phyloP scores from a whole-genome alignment of 2,329 filamentous ascomycete species.

The Diaporthe citri region DNA sequence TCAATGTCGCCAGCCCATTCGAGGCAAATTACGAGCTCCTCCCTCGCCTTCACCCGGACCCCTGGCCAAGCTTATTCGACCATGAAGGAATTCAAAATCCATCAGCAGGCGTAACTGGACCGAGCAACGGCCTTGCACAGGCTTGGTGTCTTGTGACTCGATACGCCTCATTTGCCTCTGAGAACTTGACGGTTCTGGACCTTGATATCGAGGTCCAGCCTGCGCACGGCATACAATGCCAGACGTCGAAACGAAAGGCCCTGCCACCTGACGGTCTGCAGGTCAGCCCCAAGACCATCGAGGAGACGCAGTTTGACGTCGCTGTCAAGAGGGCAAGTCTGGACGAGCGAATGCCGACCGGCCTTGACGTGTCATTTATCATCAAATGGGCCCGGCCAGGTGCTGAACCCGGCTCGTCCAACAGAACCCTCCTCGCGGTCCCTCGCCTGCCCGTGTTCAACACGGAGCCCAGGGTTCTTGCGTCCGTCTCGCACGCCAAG shows the following conservation, averaged over 20 bases:
- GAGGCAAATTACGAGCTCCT: slow-evolving; percentile 91
- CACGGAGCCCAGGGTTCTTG: slow-evolving; percentile 87
- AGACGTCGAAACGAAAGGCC: slow-evolving; percentile 54
- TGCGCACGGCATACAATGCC: slow-evolving; percentile 71
- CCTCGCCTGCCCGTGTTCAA: slow-evolving; percentile 85
- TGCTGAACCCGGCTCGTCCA: slow-evolving; percentile 54
- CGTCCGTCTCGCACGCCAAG: slow-evolving; percentile 62
- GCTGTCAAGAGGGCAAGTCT: slow-evolving; percentile 81
- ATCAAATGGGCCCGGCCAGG: slow-evolving; percentile 80
- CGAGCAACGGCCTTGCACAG: slow-evolving; percentile 75
- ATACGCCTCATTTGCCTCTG: slow-evolving; percentile 81
- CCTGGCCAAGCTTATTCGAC: slow-evolving; percentile 91
- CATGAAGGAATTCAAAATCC: slow-evolving; percentile 60
- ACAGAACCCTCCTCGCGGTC: slow-evolving; percentile 78
- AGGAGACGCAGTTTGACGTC: slow-evolving; percentile 79
- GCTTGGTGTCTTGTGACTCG: slow-evolving; percentile 83
- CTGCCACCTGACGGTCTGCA: slow-evolving; percentile 57
- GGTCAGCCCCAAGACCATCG: slow-evolving; percentile 76
- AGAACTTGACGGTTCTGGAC: slow-evolving; percentile 74
- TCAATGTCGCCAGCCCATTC: slow-evolving; percentile 86
- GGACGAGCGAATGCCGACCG: slow-evolving; percentile 83
- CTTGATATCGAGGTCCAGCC: slow-evolving; percentile 67
- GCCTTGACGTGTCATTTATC: slow-evolving; percentile 79
- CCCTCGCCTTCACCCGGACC: slow-evolving; percentile 80
- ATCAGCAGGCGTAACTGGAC: slow-evolving; percentile 9